phyloP scores from a whole-genome alignment of 352 stramenopile genomes.

The Phytopythium cucurbitacearum region DNA sequence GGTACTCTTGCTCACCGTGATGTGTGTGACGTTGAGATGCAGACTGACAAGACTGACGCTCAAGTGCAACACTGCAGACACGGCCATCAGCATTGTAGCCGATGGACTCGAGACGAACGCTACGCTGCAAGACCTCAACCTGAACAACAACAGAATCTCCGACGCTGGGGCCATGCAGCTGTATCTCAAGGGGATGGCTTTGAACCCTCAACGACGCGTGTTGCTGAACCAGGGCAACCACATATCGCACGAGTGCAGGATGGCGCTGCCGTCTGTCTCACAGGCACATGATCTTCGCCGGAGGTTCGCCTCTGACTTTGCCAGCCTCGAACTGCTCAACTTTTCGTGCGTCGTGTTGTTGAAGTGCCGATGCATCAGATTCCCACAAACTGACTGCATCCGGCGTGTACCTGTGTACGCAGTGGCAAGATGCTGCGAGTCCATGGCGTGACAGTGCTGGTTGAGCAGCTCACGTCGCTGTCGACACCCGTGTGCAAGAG shows the following conservation, averaged over 20 bases:
- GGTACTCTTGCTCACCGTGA: slow-evolving; percentile 13
- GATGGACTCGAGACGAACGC: slow-evolving; percentile 40
- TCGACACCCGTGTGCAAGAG: slow-evolving; percentile 17
- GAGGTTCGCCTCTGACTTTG: slow-evolving; percentile 41
- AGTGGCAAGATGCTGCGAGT: slow-evolving; percentile 38
- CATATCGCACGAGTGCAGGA: slow-evolving; percentile 40
- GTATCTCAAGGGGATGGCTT: slow-evolving; percentile 42
- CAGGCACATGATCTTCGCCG: slow-evolving; percentile 55
- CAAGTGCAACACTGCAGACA: slow-evolving; percentile 17
- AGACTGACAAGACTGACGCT: no score
- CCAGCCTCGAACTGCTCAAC: slow-evolving; percentile 24
- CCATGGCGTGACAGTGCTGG: slow-evolving; percentile 43
- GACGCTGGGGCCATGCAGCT: slow-evolving; percentile 38
- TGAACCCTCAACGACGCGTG: slow-evolving; percentile 40
- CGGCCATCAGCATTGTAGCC: slow-evolving; percentile 27
- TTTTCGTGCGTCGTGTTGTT: slow-evolving; percentile 12
- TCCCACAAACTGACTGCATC: not conserved
- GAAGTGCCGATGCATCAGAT: not conserved
- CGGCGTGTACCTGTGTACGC: no score
- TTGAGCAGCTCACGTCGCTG: slow-evolving; percentile 26
- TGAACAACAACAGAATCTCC: slow-evolving; percentile 51
- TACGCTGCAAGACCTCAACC: slow-evolving; percentile 39
- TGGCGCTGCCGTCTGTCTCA: slow-evolving; percentile 44
- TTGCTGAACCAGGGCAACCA: slow-evolving; percentile 31
- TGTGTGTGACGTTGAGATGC: not conserved